Percentiles rank a stretch among this genome's conserved stretches.
These are phyloP conservation scores for Aspergillus udagawae DNA, from an alignment of 2,329 filamentous ascomycete species.

Conservation along the genomic window DNA sequence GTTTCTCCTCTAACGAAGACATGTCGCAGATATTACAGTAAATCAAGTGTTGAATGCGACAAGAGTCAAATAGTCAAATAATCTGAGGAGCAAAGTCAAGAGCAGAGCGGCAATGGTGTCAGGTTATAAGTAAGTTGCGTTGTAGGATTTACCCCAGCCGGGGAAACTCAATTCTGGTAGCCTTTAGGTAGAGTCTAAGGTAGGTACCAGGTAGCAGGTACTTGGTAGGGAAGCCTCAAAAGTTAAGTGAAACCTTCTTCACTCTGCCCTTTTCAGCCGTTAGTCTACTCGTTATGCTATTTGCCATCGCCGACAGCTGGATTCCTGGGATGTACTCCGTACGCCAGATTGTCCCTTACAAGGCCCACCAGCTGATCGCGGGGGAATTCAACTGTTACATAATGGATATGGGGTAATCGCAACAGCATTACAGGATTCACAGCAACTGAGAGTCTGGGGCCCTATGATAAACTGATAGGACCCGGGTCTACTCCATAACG, in stretches of 20 bases:
- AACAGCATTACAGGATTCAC: not conserved
- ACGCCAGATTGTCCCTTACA: constrained; percentile 2
- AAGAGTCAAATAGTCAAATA: constrained; percentile 4
- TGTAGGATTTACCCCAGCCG: not conserved
- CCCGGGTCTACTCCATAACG: too few species aligned
- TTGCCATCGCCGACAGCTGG: not conserved
- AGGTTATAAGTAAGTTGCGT: not conserved
- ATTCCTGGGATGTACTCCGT: not conserved
- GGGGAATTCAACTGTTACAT: constrained; percentile 16
- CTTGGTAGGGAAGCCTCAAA: too few species aligned
- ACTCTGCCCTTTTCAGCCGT: not conserved
- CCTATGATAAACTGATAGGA: too few species aligned
- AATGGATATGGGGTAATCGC: constrained; percentile 22
- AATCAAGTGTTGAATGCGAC: not conserved
- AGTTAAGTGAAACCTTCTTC: not conserved
- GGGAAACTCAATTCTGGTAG: not conserved
- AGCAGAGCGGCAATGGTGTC: not conserved
- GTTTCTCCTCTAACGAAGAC: constrained; percentile 14
- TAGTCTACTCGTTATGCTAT: not conserved
- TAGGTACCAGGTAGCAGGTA: too few species aligned
- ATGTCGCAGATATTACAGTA: constrained; percentile 2
- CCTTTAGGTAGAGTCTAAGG: too few species aligned
- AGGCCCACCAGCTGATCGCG: constrained; percentile 7
- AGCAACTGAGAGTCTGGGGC: too few species aligned
- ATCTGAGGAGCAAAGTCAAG: not conserved